phyloP scores from a whole-genome alignment of 176 grass and related monocot species.

The Secale cereale region DNA sequence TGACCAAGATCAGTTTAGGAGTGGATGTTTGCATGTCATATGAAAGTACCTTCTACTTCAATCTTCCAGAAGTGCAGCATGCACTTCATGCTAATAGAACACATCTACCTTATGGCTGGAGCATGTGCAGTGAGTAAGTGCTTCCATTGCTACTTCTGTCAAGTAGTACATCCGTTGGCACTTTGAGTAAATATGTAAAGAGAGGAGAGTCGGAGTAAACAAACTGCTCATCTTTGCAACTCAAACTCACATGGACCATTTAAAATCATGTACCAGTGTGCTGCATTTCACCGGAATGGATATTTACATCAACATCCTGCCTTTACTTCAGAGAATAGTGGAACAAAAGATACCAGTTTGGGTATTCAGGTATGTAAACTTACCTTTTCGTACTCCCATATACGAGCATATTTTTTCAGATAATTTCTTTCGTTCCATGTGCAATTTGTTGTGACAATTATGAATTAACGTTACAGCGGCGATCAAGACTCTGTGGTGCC shows the following conservation, averaged over 20 bases:
- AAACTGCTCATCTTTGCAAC: neutral
- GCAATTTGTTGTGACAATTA: constrained; percentile 5
- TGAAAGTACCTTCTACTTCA: constrained; percentile 88
- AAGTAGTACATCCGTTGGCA: neutral
- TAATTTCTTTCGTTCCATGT: neutral
- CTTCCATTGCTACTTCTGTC: neutral
- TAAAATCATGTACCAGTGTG: constrained; percentile 45
- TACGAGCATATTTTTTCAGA: neutral
- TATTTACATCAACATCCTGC: constrained; percentile 77
- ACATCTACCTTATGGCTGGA: constrained; percentile 72
- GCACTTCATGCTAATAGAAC: constrained; percentile 95
- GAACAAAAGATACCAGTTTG: constrained; percentile 83
- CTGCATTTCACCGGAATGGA: constrained; percentile 77
- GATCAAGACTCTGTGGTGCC: constrained; percentile 99
- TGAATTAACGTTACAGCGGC: constrained; percentile 43
- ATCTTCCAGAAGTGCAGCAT: constrained; percentile 84
- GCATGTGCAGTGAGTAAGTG: constrained; percentile 94
- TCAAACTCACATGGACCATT: constrained; percentile 10
- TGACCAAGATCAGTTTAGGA: constrained; percentile 75
- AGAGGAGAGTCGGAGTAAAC: neutral
- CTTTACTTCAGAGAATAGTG: constrained; percentile 75
- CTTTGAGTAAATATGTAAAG: neutral
- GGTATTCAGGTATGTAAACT: constrained; percentile 72
- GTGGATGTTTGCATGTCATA: constrained; percentile 93
- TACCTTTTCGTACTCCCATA: neutral